Evolutionary conservation across 202 grass and related monocot species (phyloP).

Genomic region (Tripidium arundinaceum): DNA sequence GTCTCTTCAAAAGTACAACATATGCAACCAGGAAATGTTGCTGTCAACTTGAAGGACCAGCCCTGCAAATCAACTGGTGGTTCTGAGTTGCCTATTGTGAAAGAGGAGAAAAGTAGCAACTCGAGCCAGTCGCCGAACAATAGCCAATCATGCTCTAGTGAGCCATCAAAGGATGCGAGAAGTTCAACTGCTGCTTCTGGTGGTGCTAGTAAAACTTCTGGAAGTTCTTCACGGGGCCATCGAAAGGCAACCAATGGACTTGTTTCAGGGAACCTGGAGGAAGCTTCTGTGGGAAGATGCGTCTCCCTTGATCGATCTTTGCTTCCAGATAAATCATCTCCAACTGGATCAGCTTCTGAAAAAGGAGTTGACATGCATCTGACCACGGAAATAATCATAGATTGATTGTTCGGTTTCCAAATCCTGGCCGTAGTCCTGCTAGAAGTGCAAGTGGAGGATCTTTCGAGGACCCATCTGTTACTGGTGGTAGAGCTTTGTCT

Average conservation of each 20-base stretch:
- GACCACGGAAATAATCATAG: conserved; percentile 45
- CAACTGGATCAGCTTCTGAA: not conserved
- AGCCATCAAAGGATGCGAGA: conserved; percentile 70
- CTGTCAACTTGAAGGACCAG: conserved; percentile 39
- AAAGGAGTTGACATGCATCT: no score
- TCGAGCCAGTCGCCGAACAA: conserved; percentile 90
- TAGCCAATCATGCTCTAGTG: conserved; percentile 78
- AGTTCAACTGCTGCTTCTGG: conserved; percentile 78
- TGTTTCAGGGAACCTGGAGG: conserved; percentile 57
- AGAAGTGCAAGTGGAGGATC: conserved; percentile 56
- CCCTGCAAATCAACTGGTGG: conserved; percentile 44
- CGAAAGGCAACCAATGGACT: conserved; percentile 54
- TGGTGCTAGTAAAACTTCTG: conserved; percentile 53
- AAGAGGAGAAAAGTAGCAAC: conserved; percentile 90
- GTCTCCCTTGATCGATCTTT: conserved; percentile 45
- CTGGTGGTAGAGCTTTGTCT: conserved; percentile 50
- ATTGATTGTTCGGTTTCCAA: conserved; percentile 82
- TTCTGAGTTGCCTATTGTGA: conserved; percentile 47
- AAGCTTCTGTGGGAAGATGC: conserved; percentile 42
- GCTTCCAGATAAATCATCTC: conserved; percentile 58
- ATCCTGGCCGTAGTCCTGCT: conserved; percentile 67
- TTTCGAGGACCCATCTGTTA: conserved; percentile 60
- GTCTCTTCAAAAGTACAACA: conserved; percentile 44
- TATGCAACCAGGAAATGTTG: conserved; percentile 6
- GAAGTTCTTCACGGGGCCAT: conserved; percentile 45